These are phyloP conservation scores for Cytospora mali DNA, from an alignment of 2,329 filamentous ascomycete genomes.

Conservation along the genomic window DNA sequence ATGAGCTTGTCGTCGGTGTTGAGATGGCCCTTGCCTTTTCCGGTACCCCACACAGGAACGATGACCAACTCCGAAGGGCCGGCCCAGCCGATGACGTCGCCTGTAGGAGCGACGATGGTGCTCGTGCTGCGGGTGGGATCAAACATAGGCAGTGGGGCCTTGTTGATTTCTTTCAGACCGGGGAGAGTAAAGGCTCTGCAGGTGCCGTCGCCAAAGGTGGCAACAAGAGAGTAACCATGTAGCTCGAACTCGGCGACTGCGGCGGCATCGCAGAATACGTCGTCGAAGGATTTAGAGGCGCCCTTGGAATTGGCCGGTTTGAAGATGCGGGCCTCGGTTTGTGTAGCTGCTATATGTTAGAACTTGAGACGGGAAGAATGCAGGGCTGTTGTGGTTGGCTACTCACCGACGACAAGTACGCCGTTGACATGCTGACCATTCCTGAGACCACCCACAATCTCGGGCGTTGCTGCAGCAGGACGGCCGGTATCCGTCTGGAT, in stretches of 20 bases:
- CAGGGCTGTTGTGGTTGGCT: too few relatives aligned
- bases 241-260: slow-evolving; percentile 73
- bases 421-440: slow-evolving; percentile 77
- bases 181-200: slow-evolving; percentile 86
- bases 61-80: slow-evolving; percentile 84
- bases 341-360: slow-evolving; percentile 52
- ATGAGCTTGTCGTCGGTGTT: slow-evolving; percentile 72
- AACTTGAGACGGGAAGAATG: neutral
- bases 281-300: slow-evolving; percentile 88
- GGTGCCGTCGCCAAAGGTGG: slow-evolving; percentile 80
- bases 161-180: slow-evolving; percentile 79
- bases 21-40: slow-evolving; percentile 55
- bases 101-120: slow-evolving; percentile 72
- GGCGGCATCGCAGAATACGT: slow-evolving; percentile 79
- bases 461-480: slow-evolving; percentile 74
- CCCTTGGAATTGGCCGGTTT: slow-evolving; percentile 83
- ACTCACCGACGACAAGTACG: slow-evolving; percentile 72
- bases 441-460: slow-evolving; percentile 74
- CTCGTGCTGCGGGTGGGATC: slow-evolving; percentile 73
- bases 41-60: slow-evolving; percentile 82
- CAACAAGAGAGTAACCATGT: slow-evolving; percentile 77
- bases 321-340: slow-evolving; percentile 83
- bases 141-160: slow-evolving; percentile 66
- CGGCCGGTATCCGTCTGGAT: slow-evolving; percentile 78
- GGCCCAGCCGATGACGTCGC: slow-evolving; percentile 85